Conservation (phyloP, 2,329 filamentous ascomycete genomes). For the Diaporthe ampelina region DNA sequence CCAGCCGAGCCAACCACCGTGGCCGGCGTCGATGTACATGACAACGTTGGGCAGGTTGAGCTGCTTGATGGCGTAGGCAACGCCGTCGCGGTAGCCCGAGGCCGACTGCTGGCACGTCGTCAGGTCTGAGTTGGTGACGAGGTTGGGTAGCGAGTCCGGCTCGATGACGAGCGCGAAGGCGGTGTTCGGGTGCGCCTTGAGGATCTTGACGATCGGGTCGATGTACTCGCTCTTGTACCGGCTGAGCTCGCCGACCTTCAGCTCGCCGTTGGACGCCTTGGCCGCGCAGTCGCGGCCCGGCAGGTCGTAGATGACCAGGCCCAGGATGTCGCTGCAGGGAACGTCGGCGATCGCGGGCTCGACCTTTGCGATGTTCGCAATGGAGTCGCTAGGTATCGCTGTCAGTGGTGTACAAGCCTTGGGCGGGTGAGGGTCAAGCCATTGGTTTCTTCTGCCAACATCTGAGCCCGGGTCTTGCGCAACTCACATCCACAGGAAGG, state of each 20-base stretch:
- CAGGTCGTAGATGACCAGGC: constrained; percentile 73
- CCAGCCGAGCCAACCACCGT: constrained; percentile 73
- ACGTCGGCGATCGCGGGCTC: constrained; percentile 53
- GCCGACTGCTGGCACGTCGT: constrained; percentile 67
- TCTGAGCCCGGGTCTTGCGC: background rate
- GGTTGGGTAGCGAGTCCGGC: constrained; percentile 73
- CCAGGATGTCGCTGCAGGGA: constrained; percentile 55
- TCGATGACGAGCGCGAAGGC: constrained; percentile 62
- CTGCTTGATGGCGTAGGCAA: constrained; percentile 64
- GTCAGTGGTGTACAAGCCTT: background rate
- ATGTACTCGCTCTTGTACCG: constrained; percentile 59
- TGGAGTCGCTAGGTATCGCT: constrained; percentile 50
- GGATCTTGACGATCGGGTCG: constrained; percentile 62
- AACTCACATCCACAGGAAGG: constrained; percentile 57
- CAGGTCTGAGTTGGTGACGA: constrained; percentile 71
- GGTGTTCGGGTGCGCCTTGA: constrained; percentile 69
- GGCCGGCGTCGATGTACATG: constrained; percentile 71
- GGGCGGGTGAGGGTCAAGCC: background rate
- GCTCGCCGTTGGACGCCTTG: constrained; percentile 74
- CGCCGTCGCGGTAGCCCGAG: constrained; percentile 66
- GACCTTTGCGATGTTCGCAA: constrained; percentile 54
- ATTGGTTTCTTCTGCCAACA: background rate
- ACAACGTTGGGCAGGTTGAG: constrained; percentile 69
- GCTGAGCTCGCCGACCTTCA: constrained; percentile 65
- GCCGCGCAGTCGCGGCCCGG: constrained; percentile 76